Conservation (phyloP, 2,329 filamentous ascomycete genomes). For the Curvularia verruculosa region DNA sequence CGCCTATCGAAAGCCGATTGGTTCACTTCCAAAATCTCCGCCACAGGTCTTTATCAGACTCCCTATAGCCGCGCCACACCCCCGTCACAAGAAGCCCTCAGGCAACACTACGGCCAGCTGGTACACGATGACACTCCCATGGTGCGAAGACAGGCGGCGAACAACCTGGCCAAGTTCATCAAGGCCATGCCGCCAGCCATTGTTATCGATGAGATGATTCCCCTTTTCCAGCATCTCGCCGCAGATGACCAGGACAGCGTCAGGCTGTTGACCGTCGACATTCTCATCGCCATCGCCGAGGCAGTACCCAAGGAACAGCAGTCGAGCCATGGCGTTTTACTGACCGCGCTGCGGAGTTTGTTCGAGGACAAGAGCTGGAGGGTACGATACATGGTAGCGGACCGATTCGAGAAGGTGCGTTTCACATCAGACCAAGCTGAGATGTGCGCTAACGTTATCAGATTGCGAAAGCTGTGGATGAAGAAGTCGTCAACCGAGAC, state of each 20-base stretch:
- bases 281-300: conserved; percentile 94
- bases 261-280: conserved; percentile 91
- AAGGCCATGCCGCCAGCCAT: conserved; percentile 92
- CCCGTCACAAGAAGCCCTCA: conserved; percentile 85
- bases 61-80: conserved; percentile 91
- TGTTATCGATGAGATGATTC: conserved; percentile 98
- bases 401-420: conserved; percentile 91
- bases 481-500: conserved; percentile 92
- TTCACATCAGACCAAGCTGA: conserved; percentile 13
- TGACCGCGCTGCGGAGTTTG: conserved; percentile 86
- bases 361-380: conserved; percentile 99
- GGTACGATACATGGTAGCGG: conserved; percentile 98
- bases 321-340: conserved; percentile 88
- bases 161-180: conserved; percentile 95
- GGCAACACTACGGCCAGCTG: conserved; percentile 88
- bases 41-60: conserved; percentile 90
- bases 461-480: conserved; percentile 98
- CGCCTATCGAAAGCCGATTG: conserved; percentile 98
- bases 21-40: conserved; percentile 99
- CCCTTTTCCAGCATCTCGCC: conserved; percentile 95
- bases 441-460: conserved; percentile 51
- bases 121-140: conserved; percentile 99
- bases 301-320: conserved; percentile 98
- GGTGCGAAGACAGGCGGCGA: conserved; percentile 96
- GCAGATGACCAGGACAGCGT: conserved; percentile 98